A percentile compares a stretch with the other conserved stretches of the same genome.
Evolutionary conservation across 768 basidiomycete species (phyloP).

Genomic region (Rubroboletus pulcherrimus): DNA sequence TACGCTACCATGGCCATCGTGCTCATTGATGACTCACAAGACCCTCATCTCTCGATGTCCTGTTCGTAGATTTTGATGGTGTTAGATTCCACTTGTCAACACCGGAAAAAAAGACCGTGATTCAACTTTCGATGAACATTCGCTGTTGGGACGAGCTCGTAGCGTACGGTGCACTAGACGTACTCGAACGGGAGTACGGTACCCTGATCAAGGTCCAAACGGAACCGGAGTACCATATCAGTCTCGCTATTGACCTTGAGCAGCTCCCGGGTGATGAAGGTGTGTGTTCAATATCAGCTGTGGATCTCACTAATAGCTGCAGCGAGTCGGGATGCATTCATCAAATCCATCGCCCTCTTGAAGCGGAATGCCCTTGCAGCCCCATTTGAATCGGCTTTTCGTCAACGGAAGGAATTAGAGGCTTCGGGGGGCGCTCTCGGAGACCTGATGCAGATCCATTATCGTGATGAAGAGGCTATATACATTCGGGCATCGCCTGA

Average conservation of each 20-base stretch:
- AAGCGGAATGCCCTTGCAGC: slow-evolving; percentile 94
- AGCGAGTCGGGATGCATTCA: slow-evolving; percentile 79
- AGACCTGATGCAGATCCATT: slow-evolving; percentile 89
- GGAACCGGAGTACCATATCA: slow-evolving; percentile 89
- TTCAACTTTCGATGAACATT: slow-evolving; percentile 93
- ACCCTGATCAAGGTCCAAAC: slow-evolving; percentile 58
- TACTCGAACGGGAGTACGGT: slow-evolving; percentile 83
- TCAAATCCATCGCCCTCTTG: slow-evolving; percentile 77
- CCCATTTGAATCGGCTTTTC: slow-evolving; percentile 88
- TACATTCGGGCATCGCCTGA: slow-evolving; percentile 91
- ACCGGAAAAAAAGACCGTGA: slow-evolving; percentile 73
- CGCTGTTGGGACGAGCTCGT: slow-evolving; percentile 96
- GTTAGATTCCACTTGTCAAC: slow-evolving; percentile 93
- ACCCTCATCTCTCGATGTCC: slow-evolving; percentile 86
- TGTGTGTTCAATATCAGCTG: slow-evolving; percentile 33
- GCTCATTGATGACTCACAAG: slow-evolving; percentile 41
- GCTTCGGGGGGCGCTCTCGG: slow-evolving; percentile 61
- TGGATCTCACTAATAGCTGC: slow-evolving; percentile 12
- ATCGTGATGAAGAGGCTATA: slow-evolving; percentile 96
- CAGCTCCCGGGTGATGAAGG: slow-evolving; percentile 78
- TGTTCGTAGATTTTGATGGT: slow-evolving; percentile 97
- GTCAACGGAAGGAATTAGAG: slow-evolving; percentile 79
- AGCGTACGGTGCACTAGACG: slow-evolving; percentile 76
- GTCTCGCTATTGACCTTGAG: slow-evolving; percentile 83
- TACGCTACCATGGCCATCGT: slow-evolving; percentile 1